These are phyloP conservation scores for Bipolaris sorokiniana DNA, from an alignment of 2,329 filamentous ascomycete species.

Conservation along the genomic window DNA sequence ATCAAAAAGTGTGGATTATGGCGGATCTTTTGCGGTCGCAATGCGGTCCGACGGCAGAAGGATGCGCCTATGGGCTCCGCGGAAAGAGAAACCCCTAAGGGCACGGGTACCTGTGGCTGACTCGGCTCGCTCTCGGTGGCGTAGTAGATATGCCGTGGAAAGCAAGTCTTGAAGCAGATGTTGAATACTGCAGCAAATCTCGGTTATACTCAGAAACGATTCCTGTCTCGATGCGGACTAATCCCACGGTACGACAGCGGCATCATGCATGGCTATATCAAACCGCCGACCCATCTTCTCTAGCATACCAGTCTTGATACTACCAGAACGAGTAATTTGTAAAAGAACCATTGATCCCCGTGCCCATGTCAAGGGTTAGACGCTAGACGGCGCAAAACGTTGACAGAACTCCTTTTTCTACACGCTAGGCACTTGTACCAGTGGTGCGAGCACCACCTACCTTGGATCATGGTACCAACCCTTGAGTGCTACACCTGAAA, in stretches of 20 bases:
- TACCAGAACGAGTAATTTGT: constrained; percentile 6
- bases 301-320: constrained; percentile 4
- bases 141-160: neutral
- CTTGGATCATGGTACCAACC: constrained; percentile 10
- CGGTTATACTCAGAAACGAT: constrained; percentile 6
- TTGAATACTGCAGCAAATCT: constrained; percentile 12
- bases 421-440: constrained; percentile 8
- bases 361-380: constrained; percentile 9
- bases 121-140: constrained; percentile 5
- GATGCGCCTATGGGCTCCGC: constrained; percentile 2
- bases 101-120: constrained; percentile 6
- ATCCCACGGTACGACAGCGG: constrained; percentile 15
- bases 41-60: constrained; percentile 15
- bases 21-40: constrained; percentile 19
- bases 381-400: constrained; percentile 6
- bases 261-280: constrained; percentile 11
- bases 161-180: constrained; percentile 1
- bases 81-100: constrained; percentile 5
- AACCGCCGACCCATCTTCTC: constrained; percentile 7
- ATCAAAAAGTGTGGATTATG: constrained; percentile 16
- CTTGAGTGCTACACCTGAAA: neutral
- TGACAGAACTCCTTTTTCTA: constrained; percentile 8
- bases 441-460: constrained; percentile 5
- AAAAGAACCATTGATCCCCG: constrained; percentile 7
- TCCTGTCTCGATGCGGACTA: constrained; percentile 7